Evolutionary conservation across 2,329 filamentous ascomycete species (phyloP).

Genomic region (Aspergillus sp.): DNA sequence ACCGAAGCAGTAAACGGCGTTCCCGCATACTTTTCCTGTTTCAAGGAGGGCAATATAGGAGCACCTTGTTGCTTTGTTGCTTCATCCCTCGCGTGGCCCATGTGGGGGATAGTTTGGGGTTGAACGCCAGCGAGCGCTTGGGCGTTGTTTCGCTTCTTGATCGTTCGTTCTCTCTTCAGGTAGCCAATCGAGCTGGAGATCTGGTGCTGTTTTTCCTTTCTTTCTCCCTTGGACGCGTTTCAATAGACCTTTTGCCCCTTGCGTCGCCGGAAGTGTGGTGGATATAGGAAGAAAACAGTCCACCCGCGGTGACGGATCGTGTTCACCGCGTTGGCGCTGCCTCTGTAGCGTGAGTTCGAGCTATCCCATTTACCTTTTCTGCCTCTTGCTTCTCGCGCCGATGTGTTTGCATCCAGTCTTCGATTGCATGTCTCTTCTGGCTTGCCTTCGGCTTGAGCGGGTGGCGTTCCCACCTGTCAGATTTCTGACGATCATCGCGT

Average conservation of each 20-base stretch:
- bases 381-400: not conserved
- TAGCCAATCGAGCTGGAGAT: not conserved
- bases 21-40: constrained; percentile 20
- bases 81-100: constrained; percentile 17
- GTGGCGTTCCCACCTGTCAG: constrained; percentile 15
- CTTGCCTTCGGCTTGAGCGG: not conserved
- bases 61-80: constrained; percentile 7
- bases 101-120: no score
- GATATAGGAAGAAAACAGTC: not conserved
- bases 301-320: constrained; percentile 4
- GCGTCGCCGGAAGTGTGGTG: constrained; percentile 4
- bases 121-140: no score
- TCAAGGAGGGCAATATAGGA: constrained; percentile 16
- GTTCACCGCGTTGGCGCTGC: not conserved
- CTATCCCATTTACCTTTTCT: not conserved
- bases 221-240: constrained; percentile 9
- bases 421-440: not conserved
- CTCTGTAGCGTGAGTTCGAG: not conserved
- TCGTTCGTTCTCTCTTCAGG: not conserved
- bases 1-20: constrained; percentile 14
- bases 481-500: constrained; percentile 9
- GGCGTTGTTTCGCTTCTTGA: not conserved
- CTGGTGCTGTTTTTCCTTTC: constrained; percentile 9
- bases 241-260: constrained; percentile 14
- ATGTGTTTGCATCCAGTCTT: not conserved